Evolutionary conservation across 805 yeast genomes (phyloP), one percentile per base, ranked within the genome.

Genomic region (Tetrapisispora fleetii): DNA sequence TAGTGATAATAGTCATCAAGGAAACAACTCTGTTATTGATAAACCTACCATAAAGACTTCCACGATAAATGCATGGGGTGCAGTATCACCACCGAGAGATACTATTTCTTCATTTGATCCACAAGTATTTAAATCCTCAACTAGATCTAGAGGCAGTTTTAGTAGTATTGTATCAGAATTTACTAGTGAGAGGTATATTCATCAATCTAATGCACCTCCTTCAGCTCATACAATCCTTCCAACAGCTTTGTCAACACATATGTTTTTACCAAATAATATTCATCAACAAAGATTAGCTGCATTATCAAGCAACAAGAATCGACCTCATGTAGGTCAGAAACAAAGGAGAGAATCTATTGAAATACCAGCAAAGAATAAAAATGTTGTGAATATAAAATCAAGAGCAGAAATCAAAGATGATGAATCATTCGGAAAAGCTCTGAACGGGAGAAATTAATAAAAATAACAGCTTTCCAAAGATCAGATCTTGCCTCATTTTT

Each of bases 161-260:
- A 64, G 68, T 40, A 64, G 67, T 22, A 64, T 65, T 50, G 68
- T 62, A 19, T 63, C 69, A 43, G 71, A 67, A 43, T 51, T 67
- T 14, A 64, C 70, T 1, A 62, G 63, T 35, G 58, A 58, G n/a
- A 57, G 62, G 19, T 65, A 62, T 54, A 54, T 53, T 33, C 77
- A 73, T 50, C 72, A 70, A 49, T 78, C 81, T 1, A 77, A 75
- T 55, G 82, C 81, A 1, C 83, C 83, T n/a, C 74, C 78, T 9
- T 74, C 81, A 1, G 81, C 81, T 1, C 67, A 78, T 1, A 77
- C 80, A 0, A 59, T 78, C 18, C 63, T 78, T 35, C 82, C 83
- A n/a, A 77, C 81, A 4, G 82, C 83, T 0, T 60, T 78, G 35
- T 70, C 80, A 5, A 78, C 83, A 1, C 83, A 78, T 57, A 78